These are phyloP conservation scores for Ogataea philodendri DNA, from an alignment of 805 yeast species.

Conservation along the genomic window DNA sequence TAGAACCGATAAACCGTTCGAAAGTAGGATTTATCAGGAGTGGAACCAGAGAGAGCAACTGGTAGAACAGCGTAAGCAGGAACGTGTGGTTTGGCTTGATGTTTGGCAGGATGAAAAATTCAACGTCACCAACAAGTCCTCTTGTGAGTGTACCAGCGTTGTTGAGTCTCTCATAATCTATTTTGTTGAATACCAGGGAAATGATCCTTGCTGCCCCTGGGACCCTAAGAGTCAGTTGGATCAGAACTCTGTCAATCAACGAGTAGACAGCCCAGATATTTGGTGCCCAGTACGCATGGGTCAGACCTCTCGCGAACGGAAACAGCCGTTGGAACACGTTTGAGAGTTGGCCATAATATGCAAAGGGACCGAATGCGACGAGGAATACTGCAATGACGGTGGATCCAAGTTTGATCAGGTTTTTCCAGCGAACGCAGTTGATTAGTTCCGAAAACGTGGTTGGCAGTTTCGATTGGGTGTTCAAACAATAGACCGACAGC, in stretches of 20 bases:
- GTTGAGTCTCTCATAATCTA: constrained; percentile 20
- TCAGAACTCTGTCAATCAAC: constrained; percentile 67
- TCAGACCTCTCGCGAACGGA: constrained; percentile 92
- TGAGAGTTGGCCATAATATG: constrained; percentile 56
- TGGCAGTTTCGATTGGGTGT: constrained; percentile 32
- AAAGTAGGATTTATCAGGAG: constrained; percentile 67
- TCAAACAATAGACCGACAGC: constrained; percentile 68
- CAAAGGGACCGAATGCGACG: constrained; percentile 78
- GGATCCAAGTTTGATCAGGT: constrained; percentile 58
- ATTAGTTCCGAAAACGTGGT: constrained; percentile 21
- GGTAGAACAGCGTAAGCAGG: constrained; percentile 78
- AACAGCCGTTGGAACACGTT: constrained; percentile 70
- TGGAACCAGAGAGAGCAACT: constrained; percentile 73
- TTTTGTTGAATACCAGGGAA: constrained; percentile 18
- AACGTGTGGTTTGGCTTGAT: constrained; percentile 78
- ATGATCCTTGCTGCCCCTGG: constrained; percentile 47
- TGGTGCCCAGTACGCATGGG: constrained; percentile 99
- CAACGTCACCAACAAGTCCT: constrained; percentile 90
- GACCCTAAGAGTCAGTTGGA: constrained; percentile 40
- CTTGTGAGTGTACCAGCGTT: constrained; percentile 46
- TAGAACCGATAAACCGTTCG: constrained; percentile 75
- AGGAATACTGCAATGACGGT: constrained; percentile 61
- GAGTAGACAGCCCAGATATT: constrained; percentile 96
- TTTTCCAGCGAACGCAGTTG: constrained; percentile 46
- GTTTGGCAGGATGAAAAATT: constrained; percentile 75